These are phyloP conservation scores for Xanthoparmelia taractica DNA, from an alignment of 495 filamentous ascomycete species.

Conservation along the genomic window DNA sequence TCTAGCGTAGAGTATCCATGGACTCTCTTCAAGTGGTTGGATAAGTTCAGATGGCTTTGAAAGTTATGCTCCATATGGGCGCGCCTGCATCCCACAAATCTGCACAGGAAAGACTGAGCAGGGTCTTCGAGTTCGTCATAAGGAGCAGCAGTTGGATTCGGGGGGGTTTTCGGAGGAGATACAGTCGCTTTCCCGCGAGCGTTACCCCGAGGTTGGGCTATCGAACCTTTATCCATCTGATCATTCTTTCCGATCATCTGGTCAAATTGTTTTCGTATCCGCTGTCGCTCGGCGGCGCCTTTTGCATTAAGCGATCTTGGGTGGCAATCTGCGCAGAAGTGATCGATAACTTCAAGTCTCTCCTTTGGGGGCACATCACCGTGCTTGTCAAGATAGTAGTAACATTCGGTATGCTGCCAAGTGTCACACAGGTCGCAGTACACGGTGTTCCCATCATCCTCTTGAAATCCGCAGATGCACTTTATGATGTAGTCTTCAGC, in stretches of 20 bases:
- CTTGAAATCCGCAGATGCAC: slow-evolving; percentile 85
- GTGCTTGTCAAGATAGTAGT: slow-evolving; percentile 52
- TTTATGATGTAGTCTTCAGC: slow-evolving; percentile 95
- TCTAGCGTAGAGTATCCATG: too few species aligned
- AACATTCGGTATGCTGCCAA: slow-evolving; percentile 97
- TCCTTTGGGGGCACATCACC: slow-evolving; percentile 52
- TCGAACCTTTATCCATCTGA: too few species aligned
- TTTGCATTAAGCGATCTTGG: slow-evolving; percentile 64
- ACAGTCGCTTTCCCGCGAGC: too few species aligned
- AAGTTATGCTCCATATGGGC: too few species aligned
- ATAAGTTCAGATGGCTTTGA: too few species aligned
- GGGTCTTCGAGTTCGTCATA: too few species aligned
- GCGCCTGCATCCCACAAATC: too few species aligned
- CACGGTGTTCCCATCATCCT: slow-evolving; percentile 97
- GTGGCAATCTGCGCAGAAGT: slow-evolving; percentile 81
- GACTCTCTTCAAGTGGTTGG: too few species aligned
- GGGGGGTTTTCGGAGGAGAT: too few species aligned
- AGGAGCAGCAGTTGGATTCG: too few species aligned
- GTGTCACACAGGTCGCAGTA: slow-evolving; percentile 92
- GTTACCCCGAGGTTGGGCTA: too few species aligned
- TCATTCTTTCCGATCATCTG: slow-evolving; percentile 50
- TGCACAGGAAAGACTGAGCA: too few species aligned
- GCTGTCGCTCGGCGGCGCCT: slow-evolving; percentile 61
- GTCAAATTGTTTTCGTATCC: slow-evolving; percentile 53
- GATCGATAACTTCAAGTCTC: slow-evolving; percentile 54